Base-by-base conservation (phyloP, 83 land plant species). In the Larix sibirica region DNA sequence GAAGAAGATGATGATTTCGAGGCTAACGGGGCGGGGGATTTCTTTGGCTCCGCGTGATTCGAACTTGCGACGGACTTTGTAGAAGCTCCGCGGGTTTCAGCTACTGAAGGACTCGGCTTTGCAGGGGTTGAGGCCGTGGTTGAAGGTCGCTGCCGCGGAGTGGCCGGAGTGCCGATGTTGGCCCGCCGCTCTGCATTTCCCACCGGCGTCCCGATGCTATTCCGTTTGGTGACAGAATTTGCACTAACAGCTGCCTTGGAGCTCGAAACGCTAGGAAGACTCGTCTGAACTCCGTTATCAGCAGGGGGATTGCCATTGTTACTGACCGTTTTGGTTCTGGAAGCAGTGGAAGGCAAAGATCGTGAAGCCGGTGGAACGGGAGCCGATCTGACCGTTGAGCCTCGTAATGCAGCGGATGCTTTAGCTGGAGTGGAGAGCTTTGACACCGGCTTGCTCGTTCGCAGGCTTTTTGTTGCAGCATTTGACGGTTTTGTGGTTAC, bases 341-440 rank as follows among this genome's bases (percentile, higher is more conserved):
- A 9, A 40, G 56, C 26, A 40, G 77, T 73, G 4, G 77, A 44
- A 10, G 56, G 77, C 13, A 56, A 73, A 20, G 54, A 71, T 71
- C 54, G 76, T 33, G 54, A 38, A 23, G 54, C 76, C 13, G 76
- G 54, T 0, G 17, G 54, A 14, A 31, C 26, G 28, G 79, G 13
- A 0, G 26, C 20, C 3, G 79, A 23, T 54, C 21, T 76, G 61
- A 12, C 60, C 10, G 28, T 18, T 4, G 79, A 50, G 31, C 47
- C 42, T 76, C 79, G 79, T 31, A 76, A 50, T 50, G 60, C 14
- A 24, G 59, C 33, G 3, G 79, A 31, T 12, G 36, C 56, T 56
- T 50, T 76, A 18, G 79, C 56, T 26, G 61, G 61, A 50, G 79
- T 76, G 60, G 79, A 76, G 33, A 76, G 79, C 28, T 76, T 76